Base-by-base conservation (phyloP, 2,329 filamentous ascomycete genomes). In the Sarocladium brachiariae region DNA sequence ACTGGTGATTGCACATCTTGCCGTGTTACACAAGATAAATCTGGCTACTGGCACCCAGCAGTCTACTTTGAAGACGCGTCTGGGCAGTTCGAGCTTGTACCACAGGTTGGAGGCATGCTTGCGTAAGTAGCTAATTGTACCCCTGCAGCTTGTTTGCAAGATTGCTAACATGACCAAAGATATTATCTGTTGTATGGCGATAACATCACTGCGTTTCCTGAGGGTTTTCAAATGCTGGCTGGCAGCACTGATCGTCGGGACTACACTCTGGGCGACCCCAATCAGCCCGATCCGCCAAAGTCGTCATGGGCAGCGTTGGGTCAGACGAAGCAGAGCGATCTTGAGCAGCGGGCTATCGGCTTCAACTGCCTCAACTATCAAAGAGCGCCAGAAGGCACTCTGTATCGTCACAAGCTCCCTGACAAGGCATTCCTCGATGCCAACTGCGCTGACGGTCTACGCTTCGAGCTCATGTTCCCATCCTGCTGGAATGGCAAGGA, bases 291-390 rank as follows among this genome's bases (percentile, higher is more conserved):
- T 56, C 74, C 80, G 2, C 69, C 70, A 54, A 88, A 89, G 69
- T 89, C 87, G 11, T 56, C 68, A 21, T 96, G 91, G 91, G 68
- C 68, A 21, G 63, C 68, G 2, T 70, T 81, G 4, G 79, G 84
- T 53, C 77, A 80, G 60, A 86, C 84, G 10, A 68, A 63, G 43
- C 90, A 95, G 71, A 66, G 69, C 14, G 79, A 83, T 49, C 78
- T 96, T 33, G 72, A 71, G 48, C 86, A 95, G 72, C 89, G 91
- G 54, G 89, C 91, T 9, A 60, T 96, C 24, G 92, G 93, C 3
- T 96, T 96, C 79, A 97, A 97, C 75, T 97, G 93, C 69, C 71
- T 99, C 54, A 84, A 97, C 78, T 96, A 96, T 64, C 61, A 59
- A 27, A 72, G 68, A 21, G 59, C 67, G 0, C 73, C 86, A 2